Evolutionary conservation across 2,329 filamentous ascomycete genomes (phyloP).

Genomic region (Cryphonectria carpinicola): DNA sequence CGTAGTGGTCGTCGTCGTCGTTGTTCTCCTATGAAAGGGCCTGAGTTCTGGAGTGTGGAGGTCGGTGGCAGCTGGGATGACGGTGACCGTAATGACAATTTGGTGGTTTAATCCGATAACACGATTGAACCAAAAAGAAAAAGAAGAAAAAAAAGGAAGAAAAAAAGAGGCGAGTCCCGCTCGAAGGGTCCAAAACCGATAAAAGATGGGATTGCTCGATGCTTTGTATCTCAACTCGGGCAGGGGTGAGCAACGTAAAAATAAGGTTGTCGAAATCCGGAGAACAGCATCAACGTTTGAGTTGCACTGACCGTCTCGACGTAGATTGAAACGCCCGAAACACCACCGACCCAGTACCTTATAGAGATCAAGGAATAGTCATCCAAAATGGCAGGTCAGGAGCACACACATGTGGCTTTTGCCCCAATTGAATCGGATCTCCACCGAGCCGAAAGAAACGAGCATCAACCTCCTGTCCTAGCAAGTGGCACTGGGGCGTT

Average conservation of each 20-base stretch:
- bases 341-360: slow-evolving; percentile 39
- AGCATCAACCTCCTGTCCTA: slow-evolving; percentile 20
- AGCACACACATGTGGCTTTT: slow-evolving; percentile 32
- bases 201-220: slow-evolving; percentile 23
- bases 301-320: slow-evolving; percentile 42
- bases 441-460: slow-evolving; percentile 27
- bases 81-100: slow-evolving; percentile 5
- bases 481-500: slow-evolving; percentile 15
- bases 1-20: not conserved
- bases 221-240: slow-evolving; percentile 26
- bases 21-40: not conserved
- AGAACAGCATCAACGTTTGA: slow-evolving; percentile 45
- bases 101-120: slow-evolving; percentile 22
- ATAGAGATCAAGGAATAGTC: slow-evolving; percentile 32
- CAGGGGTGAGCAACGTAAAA: slow-evolving; percentile 22
- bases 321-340: slow-evolving; percentile 47
- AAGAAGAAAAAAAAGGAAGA: not conserved
- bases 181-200: slow-evolving; percentile 6
- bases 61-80: not conserved
- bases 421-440: slow-evolving; percentile 31
- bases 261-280: slow-evolving; percentile 39
- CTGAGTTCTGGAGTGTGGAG: not conserved
- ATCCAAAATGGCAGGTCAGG: slow-evolving; percentile 29
- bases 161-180: slow-evolving; percentile 16
- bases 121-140: not conserved